Conservation (phyloP, 108 stramenopile species). For the Cyclotella baltica region DNA sequence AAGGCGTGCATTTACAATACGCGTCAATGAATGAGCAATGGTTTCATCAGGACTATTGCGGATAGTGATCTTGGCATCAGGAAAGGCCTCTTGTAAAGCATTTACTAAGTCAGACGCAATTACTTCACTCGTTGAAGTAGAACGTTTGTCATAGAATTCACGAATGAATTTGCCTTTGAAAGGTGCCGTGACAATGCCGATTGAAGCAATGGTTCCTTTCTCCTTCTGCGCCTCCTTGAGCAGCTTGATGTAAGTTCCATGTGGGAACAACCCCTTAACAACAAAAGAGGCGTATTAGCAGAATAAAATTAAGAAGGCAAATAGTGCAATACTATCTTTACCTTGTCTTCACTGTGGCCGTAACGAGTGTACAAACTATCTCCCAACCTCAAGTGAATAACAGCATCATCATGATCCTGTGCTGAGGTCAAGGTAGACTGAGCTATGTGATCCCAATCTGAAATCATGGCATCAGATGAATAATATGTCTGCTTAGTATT, state of each 20-base stretch:
- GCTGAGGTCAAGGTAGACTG: not conserved
- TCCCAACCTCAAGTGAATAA: conserved; percentile 5
- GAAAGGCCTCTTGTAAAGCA: not conserved
- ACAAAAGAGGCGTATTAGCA: too few relatives aligned
- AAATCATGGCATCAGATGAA: not conserved
- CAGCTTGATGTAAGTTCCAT: not conserved
- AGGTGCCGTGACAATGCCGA: not conserved
- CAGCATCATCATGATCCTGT: conserved; percentile 5
- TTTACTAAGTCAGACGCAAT: not conserved
- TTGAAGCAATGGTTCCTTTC: not conserved
- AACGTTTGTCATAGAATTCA: not conserved
- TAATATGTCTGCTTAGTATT: not conserved
- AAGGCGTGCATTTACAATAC: not conserved
- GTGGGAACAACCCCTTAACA: conserved; percentile 2
- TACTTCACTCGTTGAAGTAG: not conserved
- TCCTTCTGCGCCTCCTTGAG: not conserved
- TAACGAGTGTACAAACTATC: not conserved
- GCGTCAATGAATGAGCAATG: not conserved
- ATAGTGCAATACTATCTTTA: too few relatives aligned
- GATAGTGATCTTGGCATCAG: not conserved
- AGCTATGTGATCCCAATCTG: not conserved
- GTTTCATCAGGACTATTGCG: not conserved
- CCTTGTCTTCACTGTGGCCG: not conserved
- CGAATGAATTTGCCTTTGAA: conserved; percentile 2
- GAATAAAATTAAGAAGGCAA: too few relatives aligned